Evolutionary conservation across 2,329 filamentous ascomycete species (phyloP), one percentile per base, ranked within the genome.

Genomic region (Penicillium sp.): DNA sequence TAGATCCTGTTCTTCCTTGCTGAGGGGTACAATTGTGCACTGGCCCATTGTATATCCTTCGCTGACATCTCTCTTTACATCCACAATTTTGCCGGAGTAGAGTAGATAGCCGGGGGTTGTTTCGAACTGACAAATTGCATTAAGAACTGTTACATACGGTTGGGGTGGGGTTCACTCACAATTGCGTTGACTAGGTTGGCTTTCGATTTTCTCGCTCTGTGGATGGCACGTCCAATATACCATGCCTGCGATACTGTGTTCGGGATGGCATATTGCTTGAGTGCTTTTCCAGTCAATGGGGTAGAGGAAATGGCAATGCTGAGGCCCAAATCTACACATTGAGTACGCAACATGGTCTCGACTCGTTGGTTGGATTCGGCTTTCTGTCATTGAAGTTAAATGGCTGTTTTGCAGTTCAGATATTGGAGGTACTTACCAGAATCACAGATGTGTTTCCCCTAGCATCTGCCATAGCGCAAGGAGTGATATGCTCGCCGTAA

Each of bases 131-230:
- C 1, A 4, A 15, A 11, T 40, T 22, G 2, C 2, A 22, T 40
- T 22, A 40, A 15, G 1, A 40, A 20, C 6, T 20, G n/a, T 2
- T 1, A 6, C 1, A 22, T 5, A 14, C 1, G 11, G 3, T 22
- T 22, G 4, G 6, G 9, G 18, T 9, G 37, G 12, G 1, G 4
- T 6, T 22, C 2, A 40, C 33, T 42, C 6, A 76, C 76, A 26
- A 78, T 75, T 5, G 75, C 74, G 4, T 77, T 65, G 31, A 79
- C 73, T 42, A 78, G 75, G 26, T 69, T 57, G 2, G 54, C 52
- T 48, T 70, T 71, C 7, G 56, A 58, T 35, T 58, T 57, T 23
- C 66, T 51, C 3, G 68, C 67, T 18, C 62, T 51, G 41, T 65
- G 63, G 6, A 69, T 60, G 0, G 68, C 68, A 47, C 66, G 52